Evolutionary conservation across 2,329 filamentous ascomycete species (phyloP).

Genomic region (Aureobasidium namibiae): DNA sequence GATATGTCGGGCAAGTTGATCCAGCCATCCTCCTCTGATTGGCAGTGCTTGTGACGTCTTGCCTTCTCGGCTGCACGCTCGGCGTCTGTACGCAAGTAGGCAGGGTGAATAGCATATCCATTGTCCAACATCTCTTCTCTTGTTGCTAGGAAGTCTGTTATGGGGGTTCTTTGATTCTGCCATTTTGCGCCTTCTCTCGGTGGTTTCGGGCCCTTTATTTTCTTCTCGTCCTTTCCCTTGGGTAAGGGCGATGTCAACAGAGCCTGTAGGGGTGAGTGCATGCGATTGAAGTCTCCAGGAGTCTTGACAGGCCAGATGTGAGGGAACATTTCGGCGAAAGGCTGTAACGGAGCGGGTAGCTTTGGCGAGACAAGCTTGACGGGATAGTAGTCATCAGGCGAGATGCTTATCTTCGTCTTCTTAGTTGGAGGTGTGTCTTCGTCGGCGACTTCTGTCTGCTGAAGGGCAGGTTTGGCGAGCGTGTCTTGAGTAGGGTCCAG

Average conservation of each 20-base stretch:
- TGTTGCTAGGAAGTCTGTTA: conserved; percentile 69
- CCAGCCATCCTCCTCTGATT: conserved; percentile 60
- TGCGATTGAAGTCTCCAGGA: conserved; percentile 71
- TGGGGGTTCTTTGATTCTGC: conserved; percentile 68
- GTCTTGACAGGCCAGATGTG: conserved; percentile 85
- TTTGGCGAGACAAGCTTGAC: conserved; percentile 32
- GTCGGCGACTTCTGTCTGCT: not conserved
- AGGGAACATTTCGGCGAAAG: conserved; percentile 73
- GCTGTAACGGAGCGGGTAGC: conserved; percentile 40
- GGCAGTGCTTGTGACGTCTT: conserved; percentile 33
- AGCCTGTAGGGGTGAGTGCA: conserved; percentile 80
- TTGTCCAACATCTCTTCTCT: conserved; percentile 70
- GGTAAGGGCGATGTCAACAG: conserved; percentile 70
- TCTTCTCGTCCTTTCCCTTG: conserved; percentile 60
- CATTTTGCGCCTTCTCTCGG: conserved; percentile 57
- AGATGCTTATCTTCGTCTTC: conserved; percentile 24
- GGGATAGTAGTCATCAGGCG: conserved; percentile 44
- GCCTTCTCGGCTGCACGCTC: conserved; percentile 48
- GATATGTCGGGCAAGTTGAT: conserved; percentile 63
- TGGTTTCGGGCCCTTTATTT: conserved; percentile 50
- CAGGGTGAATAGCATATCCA: conserved; percentile 77
- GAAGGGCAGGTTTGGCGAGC: not conserved
- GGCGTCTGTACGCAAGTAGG: conserved; percentile 52
- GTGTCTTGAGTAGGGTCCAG: conserved; percentile 12
- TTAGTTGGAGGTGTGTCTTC: not conserved